Percentiles rank a stretch among this genome's conserved stretches.
These are phyloP conservation scores for Mucor piriformis DNA, from an alignment of 371 early-diverging fungal species.

Conservation along the genomic window DNA sequence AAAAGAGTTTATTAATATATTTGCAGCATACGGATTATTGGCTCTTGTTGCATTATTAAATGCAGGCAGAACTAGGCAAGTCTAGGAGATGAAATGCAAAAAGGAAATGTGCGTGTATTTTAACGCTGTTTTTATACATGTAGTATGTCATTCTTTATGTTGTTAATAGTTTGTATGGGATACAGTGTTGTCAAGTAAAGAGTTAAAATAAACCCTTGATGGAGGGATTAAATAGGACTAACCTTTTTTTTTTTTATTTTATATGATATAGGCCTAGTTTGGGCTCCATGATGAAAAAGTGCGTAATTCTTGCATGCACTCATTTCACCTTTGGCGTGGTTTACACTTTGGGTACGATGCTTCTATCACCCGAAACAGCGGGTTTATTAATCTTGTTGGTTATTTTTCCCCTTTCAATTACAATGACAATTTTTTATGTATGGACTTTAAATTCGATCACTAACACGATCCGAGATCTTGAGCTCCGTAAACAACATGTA, in stretches of 20 bases:
- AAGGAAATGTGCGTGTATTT: background rate
- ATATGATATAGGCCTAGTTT: constrained; percentile 85
- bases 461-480: constrained; percentile 40
- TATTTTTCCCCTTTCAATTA: constrained; percentile 84
- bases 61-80: constrained; percentile 82
- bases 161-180: constrained; percentile 92
- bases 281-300: constrained; percentile 88
- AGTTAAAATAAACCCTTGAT: background rate
- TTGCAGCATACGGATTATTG: constrained; percentile 58
- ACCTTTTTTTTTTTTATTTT: too few species aligned
- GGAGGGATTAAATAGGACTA: background rate
- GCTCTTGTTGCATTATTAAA: constrained; percentile 78
- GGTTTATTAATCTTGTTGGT: constrained; percentile 76
- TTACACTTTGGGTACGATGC: constrained; percentile 83
- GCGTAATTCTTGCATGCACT: constrained; percentile 71
- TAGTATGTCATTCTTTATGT: constrained; percentile 91
- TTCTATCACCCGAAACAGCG: constrained; percentile 74
- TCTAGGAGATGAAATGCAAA: background rate
- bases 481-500: constrained; percentile 80
- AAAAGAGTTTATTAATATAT: background rate
- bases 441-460: constrained; percentile 72
- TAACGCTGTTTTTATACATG: background rate
- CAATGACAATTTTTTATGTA: constrained; percentile 93
- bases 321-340: constrained; percentile 91
- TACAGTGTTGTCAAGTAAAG: constrained; percentile 91